Conservation (phyloP, 345 rosid genomes). For the Barbarea vulgaris region DNA sequence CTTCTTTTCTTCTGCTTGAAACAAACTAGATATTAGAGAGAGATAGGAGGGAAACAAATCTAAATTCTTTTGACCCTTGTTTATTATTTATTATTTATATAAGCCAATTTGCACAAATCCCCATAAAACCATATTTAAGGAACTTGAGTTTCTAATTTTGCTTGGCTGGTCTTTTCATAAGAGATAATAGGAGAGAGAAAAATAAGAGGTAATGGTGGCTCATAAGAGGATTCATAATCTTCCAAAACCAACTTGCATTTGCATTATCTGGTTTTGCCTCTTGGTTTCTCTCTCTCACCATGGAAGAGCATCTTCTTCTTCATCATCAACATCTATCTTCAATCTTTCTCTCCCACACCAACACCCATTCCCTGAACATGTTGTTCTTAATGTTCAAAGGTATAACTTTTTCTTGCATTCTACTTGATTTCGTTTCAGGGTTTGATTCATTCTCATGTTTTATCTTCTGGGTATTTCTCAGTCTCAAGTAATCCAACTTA, state of each 20-base stretch:
- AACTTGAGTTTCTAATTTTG: slow-evolving; percentile 15
- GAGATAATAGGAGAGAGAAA: background rate
- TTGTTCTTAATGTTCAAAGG: slow-evolving; percentile 58
- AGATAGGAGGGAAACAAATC: background rate
- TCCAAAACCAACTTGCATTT: slow-evolving; percentile 29
- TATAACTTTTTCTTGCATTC: slow-evolving; percentile 17
- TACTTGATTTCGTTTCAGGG: background rate
- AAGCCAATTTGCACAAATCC: slow-evolving; percentile 37
- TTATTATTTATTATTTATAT: slow-evolving; percentile 16
- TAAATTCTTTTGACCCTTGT: slow-evolving; percentile 15
- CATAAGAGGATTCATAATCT: slow-evolving; percentile 43
- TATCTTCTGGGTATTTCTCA: slow-evolving; percentile 9
- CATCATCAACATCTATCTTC: slow-evolving; percentile 22
- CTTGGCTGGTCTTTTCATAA: slow-evolving; percentile 26
- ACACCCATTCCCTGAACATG: slow-evolving; percentile 60
- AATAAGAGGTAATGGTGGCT: slow-evolving; percentile 28
- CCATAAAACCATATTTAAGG: slow-evolving; percentile 29
- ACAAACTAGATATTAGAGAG: slow-evolving; percentile 26
- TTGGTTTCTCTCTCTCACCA: slow-evolving; percentile 29
- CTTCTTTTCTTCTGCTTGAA: slow-evolving; percentile 43
- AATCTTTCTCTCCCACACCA: slow-evolving; percentile 63
- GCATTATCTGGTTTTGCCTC: slow-evolving; percentile 49
- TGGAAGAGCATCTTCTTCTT: slow-evolving; percentile 26
- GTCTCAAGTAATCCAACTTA: background rate
- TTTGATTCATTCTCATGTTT: background rate